These are phyloP conservation scores for Salvia rosmarinus DNA, from an alignment of 257 asterid genomes.

Conservation along the genomic window DNA sequence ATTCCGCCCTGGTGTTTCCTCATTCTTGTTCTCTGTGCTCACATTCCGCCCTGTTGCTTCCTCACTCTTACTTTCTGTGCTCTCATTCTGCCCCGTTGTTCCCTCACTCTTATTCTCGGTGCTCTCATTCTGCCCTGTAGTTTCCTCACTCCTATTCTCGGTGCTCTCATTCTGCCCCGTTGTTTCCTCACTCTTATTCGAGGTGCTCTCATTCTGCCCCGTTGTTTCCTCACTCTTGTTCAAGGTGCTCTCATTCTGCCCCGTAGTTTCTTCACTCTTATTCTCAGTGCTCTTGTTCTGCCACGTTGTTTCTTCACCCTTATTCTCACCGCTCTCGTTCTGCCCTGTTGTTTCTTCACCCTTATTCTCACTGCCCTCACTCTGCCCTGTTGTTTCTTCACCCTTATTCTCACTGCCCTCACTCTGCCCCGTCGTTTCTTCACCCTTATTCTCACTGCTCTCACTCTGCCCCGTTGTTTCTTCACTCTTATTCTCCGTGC, in stretches of 20 bases:
- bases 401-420: neutral
- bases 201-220: neutral
- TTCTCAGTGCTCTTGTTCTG: slow-evolving; percentile 6
- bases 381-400: neutral
- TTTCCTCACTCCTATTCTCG: slow-evolving; percentile 10
- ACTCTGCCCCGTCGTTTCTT: neutral
- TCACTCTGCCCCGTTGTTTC: neutral
- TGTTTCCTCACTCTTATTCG: neutral
- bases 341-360: slow-evolving; percentile 9
- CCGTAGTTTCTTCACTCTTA: neutral
- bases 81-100: slow-evolving; percentile 10
- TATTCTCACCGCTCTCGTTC: neutral
- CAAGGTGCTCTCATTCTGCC: slow-evolving; percentile 1
- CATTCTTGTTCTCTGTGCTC: neutral
- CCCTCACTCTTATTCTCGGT: slow-evolving; percentile 28
- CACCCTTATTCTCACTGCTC: neutral
- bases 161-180: neutral
- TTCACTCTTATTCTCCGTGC: neutral
- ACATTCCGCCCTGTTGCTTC: neutral
- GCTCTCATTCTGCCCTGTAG: neutral
- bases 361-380: neutral
- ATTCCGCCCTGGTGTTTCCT: neutral
- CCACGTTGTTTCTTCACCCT: slow-evolving; percentile 4
- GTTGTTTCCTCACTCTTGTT: slow-evolving; percentile 2
- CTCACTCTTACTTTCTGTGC: neutral